Base-by-base conservation (phyloP, 129 eudicot genomes). In the Flaveria linearis region DNA sequence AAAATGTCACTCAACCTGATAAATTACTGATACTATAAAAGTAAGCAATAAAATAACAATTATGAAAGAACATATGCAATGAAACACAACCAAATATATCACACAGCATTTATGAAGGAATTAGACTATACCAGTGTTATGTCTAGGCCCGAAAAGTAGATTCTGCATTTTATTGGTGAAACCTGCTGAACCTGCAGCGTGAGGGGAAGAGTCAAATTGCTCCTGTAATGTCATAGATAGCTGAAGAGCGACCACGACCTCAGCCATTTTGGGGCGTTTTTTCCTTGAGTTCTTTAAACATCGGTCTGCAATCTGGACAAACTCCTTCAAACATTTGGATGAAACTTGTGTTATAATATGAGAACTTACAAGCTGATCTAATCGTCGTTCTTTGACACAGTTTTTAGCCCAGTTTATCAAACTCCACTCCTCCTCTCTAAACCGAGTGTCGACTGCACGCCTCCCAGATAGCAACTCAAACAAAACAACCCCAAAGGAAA, bases 191-290 rank as follows among this genome's bases (percentile, higher is more conserved):
- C 72, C 73, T 45, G 20, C 47, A 14, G 33, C 39, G 42, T 33
- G 73, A 18, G 23, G 14, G 7, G 68, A 76, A 41, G 16, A 4
- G 43, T 22, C 65, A 15, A 51, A 67, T 53, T 76, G 67, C 55
- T 76, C 45, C 41, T 76, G 80, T 7, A 67, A 36, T 39, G n/a
- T 9, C 80, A 67, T 2, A 9, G 68, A 51, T 23, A 14, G 5
- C 9, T 76, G 73, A 67, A 76, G 74, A 52, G 80, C 30, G 22
- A 51, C 80, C 46, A 52, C 80, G 5, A 76, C 80, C 12, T 66
- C 81, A 43, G 81, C 68, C 75, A 68, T 77, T 3, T 73, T 39
- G 7, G 81, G 68, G 16, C 81, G 74, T 10, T 77, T 73, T 53
- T 22, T 58, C 17, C 53, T 11, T 3, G 41, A 11, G 23, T 7